Evolutionary conservation across 2,329 filamentous ascomycete genomes (phyloP).

Genomic region (Elsinoe arachidis): DNA sequence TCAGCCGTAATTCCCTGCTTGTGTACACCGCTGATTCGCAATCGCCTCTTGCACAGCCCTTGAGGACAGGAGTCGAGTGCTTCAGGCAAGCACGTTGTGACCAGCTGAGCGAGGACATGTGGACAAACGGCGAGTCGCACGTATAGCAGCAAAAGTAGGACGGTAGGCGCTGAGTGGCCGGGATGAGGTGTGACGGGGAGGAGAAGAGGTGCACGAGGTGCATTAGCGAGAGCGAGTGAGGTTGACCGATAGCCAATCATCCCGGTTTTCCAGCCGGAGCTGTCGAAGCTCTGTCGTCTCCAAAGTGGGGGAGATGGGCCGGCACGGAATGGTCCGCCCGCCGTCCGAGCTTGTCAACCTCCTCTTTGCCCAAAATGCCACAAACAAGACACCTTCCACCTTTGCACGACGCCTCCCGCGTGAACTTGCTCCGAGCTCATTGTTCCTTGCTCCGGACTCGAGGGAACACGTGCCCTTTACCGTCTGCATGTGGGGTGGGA

Average conservation of each 20-base stretch:
- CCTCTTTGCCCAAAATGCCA: neutral
- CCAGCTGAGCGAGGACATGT: constrained; percentile 7
- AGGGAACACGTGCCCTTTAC: constrained; percentile 5
- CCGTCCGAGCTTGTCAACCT: constrained; percentile 11
- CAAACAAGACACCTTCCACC: constrained; percentile 4
- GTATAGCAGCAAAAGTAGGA: constrained; percentile 9
- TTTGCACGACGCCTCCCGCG: constrained; percentile 3
- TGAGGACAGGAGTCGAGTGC: neutral
- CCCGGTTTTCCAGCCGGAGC: neutral
- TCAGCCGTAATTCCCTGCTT: constrained; percentile 1
- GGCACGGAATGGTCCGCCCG: constrained; percentile 10
- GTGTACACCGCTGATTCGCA: constrained; percentile 5
- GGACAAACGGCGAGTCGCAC: constrained; percentile 6
- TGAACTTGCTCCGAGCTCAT: constrained; percentile 7
- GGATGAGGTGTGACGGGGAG: constrained; percentile 10
- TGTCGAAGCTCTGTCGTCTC: neutral
- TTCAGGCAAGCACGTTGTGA: constrained; percentile 2
- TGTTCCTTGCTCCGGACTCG: neutral
- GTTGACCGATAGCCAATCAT: constrained; percentile 11
- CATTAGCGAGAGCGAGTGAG: constrained; percentile 12
- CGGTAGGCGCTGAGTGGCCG: constrained; percentile 5
- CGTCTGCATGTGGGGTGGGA: neutral
- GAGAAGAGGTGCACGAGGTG: constrained; percentile 3
- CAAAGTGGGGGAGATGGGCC: neutral
- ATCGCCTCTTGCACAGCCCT: constrained; percentile 1